Evolutionary conservation across 352 stramenopile genomes (phyloP).

Genomic region (Pythium oligandrum): DNA sequence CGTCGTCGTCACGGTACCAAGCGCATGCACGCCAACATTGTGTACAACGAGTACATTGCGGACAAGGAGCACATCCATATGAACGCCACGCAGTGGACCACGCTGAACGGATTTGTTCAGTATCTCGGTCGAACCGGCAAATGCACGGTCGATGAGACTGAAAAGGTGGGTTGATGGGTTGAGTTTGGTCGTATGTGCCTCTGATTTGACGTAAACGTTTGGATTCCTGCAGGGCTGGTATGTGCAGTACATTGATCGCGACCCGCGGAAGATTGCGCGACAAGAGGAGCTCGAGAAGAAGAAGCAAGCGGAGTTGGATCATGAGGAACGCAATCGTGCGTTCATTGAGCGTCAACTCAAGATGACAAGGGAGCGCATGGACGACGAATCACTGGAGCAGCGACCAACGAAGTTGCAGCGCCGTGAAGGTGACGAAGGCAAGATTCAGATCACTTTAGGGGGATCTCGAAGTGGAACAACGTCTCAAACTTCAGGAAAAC

Average conservation of each 20-base stretch:
- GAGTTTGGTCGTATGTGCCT: not conserved
- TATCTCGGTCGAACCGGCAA: slow-evolving; percentile 97
- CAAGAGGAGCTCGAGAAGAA: slow-evolving; percentile 87
- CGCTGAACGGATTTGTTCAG: slow-evolving; percentile 96
- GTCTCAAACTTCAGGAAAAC: slow-evolving; percentile 5
- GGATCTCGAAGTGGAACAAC: slow-evolving; percentile 5
- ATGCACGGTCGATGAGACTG: slow-evolving; percentile 96
- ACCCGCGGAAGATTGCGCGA: slow-evolving; percentile 87
- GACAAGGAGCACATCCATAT: slow-evolving; percentile 99
- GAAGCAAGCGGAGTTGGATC: slow-evolving; percentile 85
- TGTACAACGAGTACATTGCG: slow-evolving; percentile 99
- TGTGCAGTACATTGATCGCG: slow-evolving; percentile 94
- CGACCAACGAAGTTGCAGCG: slow-evolving; percentile 61
- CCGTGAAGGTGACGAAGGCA: slow-evolving; percentile 24
- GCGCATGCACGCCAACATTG: slow-evolving; percentile 93
- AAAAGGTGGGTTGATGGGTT: slow-evolving; percentile 60
- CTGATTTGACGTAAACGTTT: not conserved
- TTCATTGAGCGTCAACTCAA: slow-evolving; percentile 80
- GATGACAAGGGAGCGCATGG: slow-evolving; percentile 36
- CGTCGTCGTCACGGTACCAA: slow-evolving; percentile 94
- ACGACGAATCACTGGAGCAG: slow-evolving; percentile 18
- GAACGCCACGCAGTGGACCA: slow-evolving; percentile 98
- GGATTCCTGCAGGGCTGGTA: slow-evolving; percentile 84
- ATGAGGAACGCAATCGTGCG: slow-evolving; percentile 78
- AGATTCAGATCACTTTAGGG: slow-evolving; percentile 31